Percentiles rank a stretch among this genome's conserved stretches.
phyloP scores from a whole-genome alignment of 352 stramenopile genomes.

The Phytophthora palmivora region DNA sequence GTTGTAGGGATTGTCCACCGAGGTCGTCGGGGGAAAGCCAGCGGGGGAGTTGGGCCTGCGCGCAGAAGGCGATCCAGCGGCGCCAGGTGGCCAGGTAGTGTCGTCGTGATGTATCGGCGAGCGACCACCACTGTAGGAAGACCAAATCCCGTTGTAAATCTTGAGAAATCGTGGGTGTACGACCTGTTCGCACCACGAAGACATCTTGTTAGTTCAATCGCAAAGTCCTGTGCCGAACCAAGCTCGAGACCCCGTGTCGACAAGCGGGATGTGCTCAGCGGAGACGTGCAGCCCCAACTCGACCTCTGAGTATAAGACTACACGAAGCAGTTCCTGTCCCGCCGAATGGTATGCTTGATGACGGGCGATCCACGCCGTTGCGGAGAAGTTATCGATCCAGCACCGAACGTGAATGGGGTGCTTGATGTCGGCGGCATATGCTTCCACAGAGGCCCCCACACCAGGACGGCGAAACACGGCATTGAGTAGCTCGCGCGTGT shows the following conservation, averaged over 20 bases:
- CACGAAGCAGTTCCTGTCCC: conserved; percentile 6
- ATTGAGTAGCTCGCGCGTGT: conserved; percentile 6
- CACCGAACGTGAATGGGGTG: conserved; percentile 6
- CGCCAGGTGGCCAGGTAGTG: conserved; percentile 12
- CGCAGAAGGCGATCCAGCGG: conserved; percentile 14
- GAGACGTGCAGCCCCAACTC: conserved; percentile 3
- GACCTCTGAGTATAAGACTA: conserved; percentile 4
- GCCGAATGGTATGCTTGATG: not conserved
- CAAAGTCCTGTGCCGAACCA: no score
- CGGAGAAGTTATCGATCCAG: conserved; percentile 17
- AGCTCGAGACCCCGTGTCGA: conserved; percentile 10
- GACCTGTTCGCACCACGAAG: conserved; percentile 10
- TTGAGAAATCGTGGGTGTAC: conserved; percentile 8
- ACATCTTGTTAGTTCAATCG: conserved; percentile 24
- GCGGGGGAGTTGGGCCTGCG: not conserved
- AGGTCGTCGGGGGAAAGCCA: not conserved
- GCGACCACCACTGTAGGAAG: conserved; percentile 11
- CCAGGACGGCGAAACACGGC: conserved; percentile 2
- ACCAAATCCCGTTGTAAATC: conserved; percentile 9
- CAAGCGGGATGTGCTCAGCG: not conserved
- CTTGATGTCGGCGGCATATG: not conserved
- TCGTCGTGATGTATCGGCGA: conserved; percentile 12
- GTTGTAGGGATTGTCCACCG: conserved; percentile 11
- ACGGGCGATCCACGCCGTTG: conserved; percentile 5
- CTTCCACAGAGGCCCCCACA: conserved; percentile 8